Evolutionary conservation across 495 filamentous ascomycete genomes (phyloP), one percentile per base, ranked within the genome.

Genomic region (Haplographium delicatum): DNA sequence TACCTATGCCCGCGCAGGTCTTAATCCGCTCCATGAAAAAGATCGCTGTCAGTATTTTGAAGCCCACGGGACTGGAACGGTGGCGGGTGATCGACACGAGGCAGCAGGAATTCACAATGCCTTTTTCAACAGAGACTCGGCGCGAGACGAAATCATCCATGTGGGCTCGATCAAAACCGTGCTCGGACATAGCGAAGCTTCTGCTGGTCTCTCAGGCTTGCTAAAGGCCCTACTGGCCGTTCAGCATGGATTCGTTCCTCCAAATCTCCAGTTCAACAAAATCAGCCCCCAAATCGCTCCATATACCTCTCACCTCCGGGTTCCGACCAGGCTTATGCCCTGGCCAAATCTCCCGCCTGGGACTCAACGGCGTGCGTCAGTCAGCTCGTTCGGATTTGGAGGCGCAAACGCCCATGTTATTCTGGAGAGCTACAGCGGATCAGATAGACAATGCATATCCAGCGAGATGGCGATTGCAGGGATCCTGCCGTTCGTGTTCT

Each of bases 381-480:
- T 85, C 16, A 85, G 82, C 50, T 80, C 72, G 3, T 84, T 81
- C 19, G 80, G 81, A 0, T 80, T 72, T 55, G 80, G 80, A 9
- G 80, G 80, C n/a, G 18, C 35, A 13, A 19, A 39, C 16, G 35
- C 35, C 5, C 35, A 39, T 13, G 35, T 39, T 7, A 68, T 84
- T 31, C 9, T 84, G 0, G 79, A 83, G 22, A 68, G 28, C 18
- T 28, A 46, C 18, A n/a, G n/a, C n/a, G n/a, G n/a, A n/a, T n/a
- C n/a, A n/a, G n/a, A n/a, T n/a, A n/a, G n/a, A n/a, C n/a, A n/a
- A n/a, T n/a, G n/a, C n/a, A n/a, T n/a, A n/a, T n/a, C n/a, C n/a
- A n/a, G n/a, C n/a, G 22, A 47, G 22, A 15, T 19, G 43, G n/a
- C 9, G 19, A 26, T 26, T 30, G 11, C 4, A 4, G 11, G 9